These are phyloP conservation scores for Chrysopogon serrulatus DNA, from an alignment of 176 grass and related monocot genomes.

Conservation along the genomic window DNA sequence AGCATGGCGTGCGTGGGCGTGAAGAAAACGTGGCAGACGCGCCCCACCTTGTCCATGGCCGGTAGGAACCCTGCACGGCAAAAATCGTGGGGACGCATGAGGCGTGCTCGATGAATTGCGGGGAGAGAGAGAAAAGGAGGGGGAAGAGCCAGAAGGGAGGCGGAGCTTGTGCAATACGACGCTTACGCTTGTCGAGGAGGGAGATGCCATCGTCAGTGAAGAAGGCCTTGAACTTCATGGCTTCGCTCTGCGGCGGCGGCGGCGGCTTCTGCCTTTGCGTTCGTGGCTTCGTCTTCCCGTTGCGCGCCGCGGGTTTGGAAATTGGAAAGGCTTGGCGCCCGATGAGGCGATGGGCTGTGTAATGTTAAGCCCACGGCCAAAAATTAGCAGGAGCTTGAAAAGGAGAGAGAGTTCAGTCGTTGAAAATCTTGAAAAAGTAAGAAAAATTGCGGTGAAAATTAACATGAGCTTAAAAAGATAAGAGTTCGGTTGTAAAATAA, in stretches of 20 bases:
- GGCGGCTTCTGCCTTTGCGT: background rate
- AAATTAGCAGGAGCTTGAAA: background rate
- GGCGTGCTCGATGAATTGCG: slow-evolving; percentile 49
- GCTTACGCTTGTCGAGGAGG: slow-evolving; percentile 89
- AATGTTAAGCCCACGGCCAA: background rate
- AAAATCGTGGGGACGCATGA: background rate
- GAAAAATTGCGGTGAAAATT: background rate
- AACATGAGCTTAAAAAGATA: background rate
- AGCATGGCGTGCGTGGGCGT: slow-evolving; percentile 79
- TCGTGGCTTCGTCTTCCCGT: background rate
- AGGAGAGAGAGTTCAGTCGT: background rate
- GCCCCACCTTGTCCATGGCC: slow-evolving; percentile 76
- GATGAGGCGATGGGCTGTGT: background rate
- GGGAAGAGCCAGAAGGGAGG: background rate
- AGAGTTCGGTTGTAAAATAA: too few relatives aligned
- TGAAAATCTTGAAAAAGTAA: background rate
- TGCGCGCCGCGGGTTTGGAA: background rate
- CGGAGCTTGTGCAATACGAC: background rate
- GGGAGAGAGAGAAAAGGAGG: background rate
- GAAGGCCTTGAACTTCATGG: slow-evolving; percentile 96
- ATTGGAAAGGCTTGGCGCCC: slow-evolving; percentile 2
- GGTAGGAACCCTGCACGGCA: slow-evolving; percentile 64
- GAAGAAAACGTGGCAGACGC: slow-evolving; percentile 76
- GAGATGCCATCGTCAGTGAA: slow-evolving; percentile 79
- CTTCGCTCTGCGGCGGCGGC: background rate